A percentile compares a stretch with the other conserved stretches of the same genome.
Evolutionary conservation across 2,329 filamentous ascomycete species (phyloP).

Genomic region (Aureobasidium leucospermi): DNA sequence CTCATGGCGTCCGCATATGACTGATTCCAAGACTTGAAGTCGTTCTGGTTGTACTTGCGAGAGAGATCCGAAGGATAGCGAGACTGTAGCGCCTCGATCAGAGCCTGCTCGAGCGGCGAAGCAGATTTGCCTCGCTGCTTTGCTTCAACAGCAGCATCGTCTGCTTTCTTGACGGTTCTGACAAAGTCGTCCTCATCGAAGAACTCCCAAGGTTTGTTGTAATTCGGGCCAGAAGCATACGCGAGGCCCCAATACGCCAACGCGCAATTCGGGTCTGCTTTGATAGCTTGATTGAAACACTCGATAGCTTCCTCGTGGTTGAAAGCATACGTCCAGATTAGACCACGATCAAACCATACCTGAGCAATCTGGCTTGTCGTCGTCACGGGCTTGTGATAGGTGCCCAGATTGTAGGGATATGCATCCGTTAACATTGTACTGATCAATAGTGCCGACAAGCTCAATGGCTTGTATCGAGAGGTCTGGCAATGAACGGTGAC

Average conservation of each 20-base stretch:
- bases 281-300: conserved; percentile 57
- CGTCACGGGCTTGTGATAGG: conserved; percentile 48
- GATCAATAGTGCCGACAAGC: too few species aligned
- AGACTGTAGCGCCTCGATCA: conserved; percentile 55
- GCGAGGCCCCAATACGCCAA: conserved; percentile 66
- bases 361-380: conserved; percentile 48
- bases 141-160: conserved; percentile 41
- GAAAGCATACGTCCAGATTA: conserved; percentile 70
- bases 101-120: conserved; percentile 50
- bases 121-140: conserved; percentile 30
- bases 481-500: background rate
- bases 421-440: background rate
- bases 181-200: conserved; percentile 58
- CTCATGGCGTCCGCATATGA: conserved; percentile 57
- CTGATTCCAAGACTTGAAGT: conserved; percentile 44
- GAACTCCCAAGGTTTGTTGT: conserved; percentile 70
- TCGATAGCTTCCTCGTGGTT: conserved; percentile 64
- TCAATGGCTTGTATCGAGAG: background rate
- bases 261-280: conserved; percentile 46
- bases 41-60: background rate
- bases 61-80: conserved; percentile 46
- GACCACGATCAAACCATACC: conserved; percentile 62
- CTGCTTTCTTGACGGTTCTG: conserved; percentile 42
- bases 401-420: conserved; percentile 50
- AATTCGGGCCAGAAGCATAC: conserved; percentile 67